These are phyloP conservation scores for Candolleomyces eurysporus DNA, from an alignment of 768 basidiomycete species.

Conservation along the genomic window DNA sequence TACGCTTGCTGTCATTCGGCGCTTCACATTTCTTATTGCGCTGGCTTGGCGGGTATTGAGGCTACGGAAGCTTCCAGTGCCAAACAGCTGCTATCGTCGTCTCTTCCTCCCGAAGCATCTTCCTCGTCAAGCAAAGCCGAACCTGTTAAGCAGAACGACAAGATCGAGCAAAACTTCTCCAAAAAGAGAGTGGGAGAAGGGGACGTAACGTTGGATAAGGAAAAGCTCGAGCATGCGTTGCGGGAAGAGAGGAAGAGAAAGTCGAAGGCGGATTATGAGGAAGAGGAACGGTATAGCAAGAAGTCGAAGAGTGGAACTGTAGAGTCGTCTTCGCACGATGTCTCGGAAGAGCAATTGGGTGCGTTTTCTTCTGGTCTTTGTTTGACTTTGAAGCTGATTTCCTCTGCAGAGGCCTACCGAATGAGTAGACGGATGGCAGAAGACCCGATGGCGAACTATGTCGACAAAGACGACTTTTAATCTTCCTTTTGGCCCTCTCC, in stretches of 20 bases:
- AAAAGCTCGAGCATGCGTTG: conserved; percentile 65
- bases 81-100: conserved; percentile 56
- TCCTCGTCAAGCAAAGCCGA: conserved; percentile 19
- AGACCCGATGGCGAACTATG: conserved; percentile 93
- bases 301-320: conserved; percentile 52
- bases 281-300: conserved; percentile 58
- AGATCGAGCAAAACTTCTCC: conserved; percentile 68
- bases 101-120: conserved; percentile 25
- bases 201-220: conserved; percentile 72
- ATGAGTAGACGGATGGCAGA: conserved; percentile 72
- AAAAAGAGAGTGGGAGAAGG: conserved; percentile 83
- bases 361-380: conserved; percentile 21
- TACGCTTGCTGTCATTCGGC: conserved; percentile 92
- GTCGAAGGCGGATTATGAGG: conserved; percentile 47
- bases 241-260: conserved; percentile 83
- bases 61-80: conserved; percentile 77
- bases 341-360: conserved; percentile 89
- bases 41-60: conserved; percentile 80
- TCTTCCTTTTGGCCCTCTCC: not conserved
- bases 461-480: conserved; percentile 50
- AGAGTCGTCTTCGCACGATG: conserved; percentile 60
- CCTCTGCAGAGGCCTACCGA: conserved; percentile 80
- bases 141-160: conserved; percentile 28
- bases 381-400: conserved; percentile 1
- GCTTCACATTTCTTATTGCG: conserved; percentile 87